Percentiles rank a stretch among this genome's conserved stretches.
These are phyloP conservation scores for Dalechampia spathulata DNA, from an alignment of 441 rosid species.

Conservation along the genomic window DNA sequence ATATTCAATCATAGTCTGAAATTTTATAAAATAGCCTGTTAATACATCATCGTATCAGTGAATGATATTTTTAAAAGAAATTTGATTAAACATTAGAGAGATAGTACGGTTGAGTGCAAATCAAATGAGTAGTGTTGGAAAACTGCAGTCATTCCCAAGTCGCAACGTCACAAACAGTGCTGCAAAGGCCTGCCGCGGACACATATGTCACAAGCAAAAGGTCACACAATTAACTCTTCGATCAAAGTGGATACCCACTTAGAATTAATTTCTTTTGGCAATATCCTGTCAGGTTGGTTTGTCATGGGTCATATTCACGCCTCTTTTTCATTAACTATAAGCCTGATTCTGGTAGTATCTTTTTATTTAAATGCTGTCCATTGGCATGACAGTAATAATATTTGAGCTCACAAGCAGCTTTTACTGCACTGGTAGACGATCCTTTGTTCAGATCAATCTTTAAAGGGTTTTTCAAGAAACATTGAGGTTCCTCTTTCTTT, in stretches of 20 bases:
- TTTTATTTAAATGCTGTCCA: not conserved
- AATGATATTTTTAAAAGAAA: no score
- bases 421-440: conserved; percentile 24
- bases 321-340: not conserved
- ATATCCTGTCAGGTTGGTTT: not conserved
- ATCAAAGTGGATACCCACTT: conserved; percentile 14
- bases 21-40: no score
- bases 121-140: no score
- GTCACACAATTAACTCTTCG: not conserved
- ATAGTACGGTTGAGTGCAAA: no score
- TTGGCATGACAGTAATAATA: conserved; percentile 14
- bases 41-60: no score
- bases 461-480: not conserved
- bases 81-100: no score
- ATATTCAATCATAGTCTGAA: no score
- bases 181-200: no score
- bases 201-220: conserved; percentile 7
- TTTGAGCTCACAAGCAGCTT: conserved; percentile 22
- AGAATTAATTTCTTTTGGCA: not conserved
- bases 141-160: no score
- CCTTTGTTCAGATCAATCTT: conserved; percentile 5
- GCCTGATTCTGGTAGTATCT: not conserved
- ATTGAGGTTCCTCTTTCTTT: conserved; percentile 20
- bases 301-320: not conserved
- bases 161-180: no score